phyloP scores from a whole-genome alignment of 2,329 filamentous ascomycete genomes.

The Colletotrichum sp. region DNA sequence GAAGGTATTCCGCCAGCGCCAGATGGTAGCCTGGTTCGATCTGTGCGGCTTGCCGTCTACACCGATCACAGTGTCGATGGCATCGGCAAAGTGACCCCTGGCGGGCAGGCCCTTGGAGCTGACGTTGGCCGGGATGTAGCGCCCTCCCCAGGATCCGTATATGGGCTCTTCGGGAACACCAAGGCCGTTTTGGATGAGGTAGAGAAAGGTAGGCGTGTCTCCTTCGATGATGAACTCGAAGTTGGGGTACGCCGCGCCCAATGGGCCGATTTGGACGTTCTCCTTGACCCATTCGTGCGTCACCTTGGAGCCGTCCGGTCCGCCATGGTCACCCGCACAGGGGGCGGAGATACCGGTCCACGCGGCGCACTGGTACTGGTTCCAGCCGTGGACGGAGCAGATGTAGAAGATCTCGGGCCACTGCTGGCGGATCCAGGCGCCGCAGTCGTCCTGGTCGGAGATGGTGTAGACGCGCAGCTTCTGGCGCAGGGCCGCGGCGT shows the following conservation, averaged over 20 bases:
- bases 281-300: slow-evolving; percentile 56
- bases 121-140: slow-evolving; percentile 41
- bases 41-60: slow-evolving; percentile 29
- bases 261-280: slow-evolving; percentile 53
- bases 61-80: slow-evolving; percentile 30
- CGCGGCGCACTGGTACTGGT: slow-evolving; percentile 56
- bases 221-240: slow-evolving; percentile 57
- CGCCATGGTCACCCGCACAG: slow-evolving; percentile 48
- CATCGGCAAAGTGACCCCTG: slow-evolving; percentile 31
- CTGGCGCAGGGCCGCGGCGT: slow-evolving; percentile 38
- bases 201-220: slow-evolving; percentile 56
- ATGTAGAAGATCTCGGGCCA: slow-evolving; percentile 64
- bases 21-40: slow-evolving; percentile 40
- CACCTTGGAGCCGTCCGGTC: slow-evolving; percentile 50
- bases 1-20: slow-evolving; percentile 44
- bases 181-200: slow-evolving; percentile 52
- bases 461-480: slow-evolving; percentile 60
- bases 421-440: slow-evolving; percentile 57
- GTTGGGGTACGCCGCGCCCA: slow-evolving; percentile 51
- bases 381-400: slow-evolving; percentile 59
- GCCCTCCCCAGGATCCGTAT: slow-evolving; percentile 55
- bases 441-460: slow-evolving; percentile 64
- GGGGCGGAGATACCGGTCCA: slow-evolving; percentile 57
- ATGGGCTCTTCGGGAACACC: slow-evolving; percentile 49
- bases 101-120: slow-evolving; percentile 22